Evolutionary conservation across 225 moss, liverwort and hornwort genomes (phyloP).

Genomic region (Marchantia polymorpha): DNA sequence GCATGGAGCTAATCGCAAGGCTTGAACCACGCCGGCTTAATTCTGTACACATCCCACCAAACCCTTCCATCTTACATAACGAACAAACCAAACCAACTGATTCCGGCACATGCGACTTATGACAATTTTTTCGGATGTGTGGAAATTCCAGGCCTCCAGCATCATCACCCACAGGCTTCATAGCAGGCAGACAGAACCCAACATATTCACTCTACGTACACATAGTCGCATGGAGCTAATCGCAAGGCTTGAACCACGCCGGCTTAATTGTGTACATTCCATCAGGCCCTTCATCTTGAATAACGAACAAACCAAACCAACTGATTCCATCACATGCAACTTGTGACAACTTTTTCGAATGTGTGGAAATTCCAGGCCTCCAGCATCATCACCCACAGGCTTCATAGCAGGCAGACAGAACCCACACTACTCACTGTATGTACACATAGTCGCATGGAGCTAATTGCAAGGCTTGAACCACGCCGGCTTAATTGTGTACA

Average conservation of each 20-base stretch:
- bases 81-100: constrained; percentile 12
- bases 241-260: constrained; percentile 27
- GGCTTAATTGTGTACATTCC: constrained; percentile 31
- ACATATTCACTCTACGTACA: constrained; percentile 13
- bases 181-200: constrained; percentile 36
- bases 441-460: constrained; percentile 33
- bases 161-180: constrained; percentile 20
- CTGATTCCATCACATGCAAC: not conserved
- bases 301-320: no score
- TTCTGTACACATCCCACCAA: constrained; percentile 24
- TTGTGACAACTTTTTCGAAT: not conserved
- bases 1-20: constrained; percentile 27
- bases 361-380: constrained; percentile 42
- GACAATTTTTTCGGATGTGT: not conserved
- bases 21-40: constrained; percentile 34
- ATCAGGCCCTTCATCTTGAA: no score
- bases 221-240: constrained; percentile 30
- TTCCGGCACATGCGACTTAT: not conserved
- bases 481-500: constrained; percentile 36
- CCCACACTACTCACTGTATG: constrained; percentile 12
- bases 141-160: constrained; percentile 42
- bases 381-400: constrained; percentile 33
- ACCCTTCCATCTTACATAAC: no score
- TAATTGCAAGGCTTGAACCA: constrained; percentile 23
- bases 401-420: constrained; percentile 34